Evolutionary conservation across 306 rosid genomes (phyloP), one percentile per base, ranked within the genome.

Genomic region (Cucurbita maxima): DNA sequence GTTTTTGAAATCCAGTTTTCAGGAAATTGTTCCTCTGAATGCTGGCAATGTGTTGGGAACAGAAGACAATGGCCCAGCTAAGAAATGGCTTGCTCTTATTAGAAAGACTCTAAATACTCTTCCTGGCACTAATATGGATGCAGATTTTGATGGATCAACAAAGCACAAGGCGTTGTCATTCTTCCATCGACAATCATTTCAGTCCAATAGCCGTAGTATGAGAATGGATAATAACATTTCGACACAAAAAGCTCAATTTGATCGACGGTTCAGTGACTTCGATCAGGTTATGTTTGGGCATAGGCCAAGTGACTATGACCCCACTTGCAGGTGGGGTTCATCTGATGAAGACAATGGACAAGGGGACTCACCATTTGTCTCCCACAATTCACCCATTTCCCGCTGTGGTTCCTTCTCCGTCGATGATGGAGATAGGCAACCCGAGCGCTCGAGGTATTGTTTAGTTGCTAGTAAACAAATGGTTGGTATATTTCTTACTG

Each of bases 41-140:
- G 98, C 97, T 57, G 98, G 98, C 50, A 93, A 93, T 74, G 97
- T 93, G 78, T 81, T 93, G 83, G 98, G 98, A 18, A 81, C 98
- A 47, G 98, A 93, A 86, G 98, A 93, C 81, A 93, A 87, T 62
- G 97, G 86, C 59, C 98, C 98, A 7, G 97, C 98, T 10, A 84
- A 91, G 75, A 93, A 93, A 77, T 93, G 98, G 98, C 68, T 93
- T 63, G 86, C 96, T 70, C 97, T 93, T 75, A 88, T 93, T 52
- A 80, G 97, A 75, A 88, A 87, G 82, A 88, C 97, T 64, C 81
- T 93, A 7, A 88, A 93, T 74, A 85, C 86, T 82, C 94, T 90
- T 73, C 98, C 97, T 0, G 97, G 92, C 64, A 82, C 85, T 5
- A 96, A 93, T 78, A 74, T 86, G 52, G 94, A 88, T 54, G 81